Evolutionary conservation across 768 basidiomycete species (phyloP), one percentile per base, ranked within the genome.

Genomic region (Psilocybe tampanensis): DNA sequence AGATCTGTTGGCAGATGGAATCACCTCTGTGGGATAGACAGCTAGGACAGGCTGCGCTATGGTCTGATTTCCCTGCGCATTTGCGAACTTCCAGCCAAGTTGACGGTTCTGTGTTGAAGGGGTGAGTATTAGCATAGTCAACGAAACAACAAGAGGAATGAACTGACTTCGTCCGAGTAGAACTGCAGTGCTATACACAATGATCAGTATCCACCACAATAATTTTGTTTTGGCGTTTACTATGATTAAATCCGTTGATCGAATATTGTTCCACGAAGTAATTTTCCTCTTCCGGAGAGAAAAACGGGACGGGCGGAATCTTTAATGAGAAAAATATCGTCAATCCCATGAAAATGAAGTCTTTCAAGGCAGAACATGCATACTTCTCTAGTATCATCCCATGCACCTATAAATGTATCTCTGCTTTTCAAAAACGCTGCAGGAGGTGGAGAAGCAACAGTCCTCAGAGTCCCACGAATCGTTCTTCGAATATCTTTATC

Each of bases 221-320:
- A 21, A 21, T 29, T 1, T 45, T 22, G 8, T 41, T 39, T 9
- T 7, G 24, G 15, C 17, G 22, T 41, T 7, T 24, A 90, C 90
- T 87, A 54, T 84, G 66, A 49, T 75, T 72, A 63, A 90, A 90
- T 0, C 85, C 83, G 60, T 84, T 85, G 9, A 72, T 71, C 39
- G 65, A 64, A 60, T 82, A 90, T 59, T 86, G 82, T 49, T 88
- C 78, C 0, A 89, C 80, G 56, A 89, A 82, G 64, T 90, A 90
- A 61, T 86, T 81, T 63, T 91, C 89, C 67, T 91, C 86, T 9
- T 80, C 79, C 0, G 64, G 42, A 0, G 80, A 77, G 43, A 90
- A 80, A 69, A 85, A 90, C 0, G 84, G 80, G 47, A 88, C 77
- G 0, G 81, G 78, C 1, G 84, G 80, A 33, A 89, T 84, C 84